phyloP scores from a whole-genome alignment of 441 rosid species.

The Bocquillonia castaneifolia region DNA sequence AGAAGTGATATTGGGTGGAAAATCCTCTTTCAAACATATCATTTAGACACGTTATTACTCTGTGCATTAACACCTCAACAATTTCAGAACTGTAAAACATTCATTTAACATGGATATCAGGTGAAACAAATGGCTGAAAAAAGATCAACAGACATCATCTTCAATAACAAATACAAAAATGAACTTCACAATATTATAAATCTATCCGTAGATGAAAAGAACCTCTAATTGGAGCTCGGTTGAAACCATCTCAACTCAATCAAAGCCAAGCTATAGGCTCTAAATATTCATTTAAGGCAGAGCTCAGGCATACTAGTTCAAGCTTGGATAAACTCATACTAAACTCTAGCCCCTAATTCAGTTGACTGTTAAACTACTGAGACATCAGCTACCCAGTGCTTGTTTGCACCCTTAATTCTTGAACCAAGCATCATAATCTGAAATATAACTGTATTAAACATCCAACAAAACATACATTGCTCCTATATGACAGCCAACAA shows the following conservation, averaged over 20 bases:
- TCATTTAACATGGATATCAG: not conserved
- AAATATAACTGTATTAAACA: not conserved
- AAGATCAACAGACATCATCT: not conserved
- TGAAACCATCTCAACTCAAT: not conserved
- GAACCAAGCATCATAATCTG: not conserved
- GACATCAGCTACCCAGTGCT: not conserved
- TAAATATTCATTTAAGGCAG: not conserved
- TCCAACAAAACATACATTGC: not conserved
- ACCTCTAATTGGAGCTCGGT: not conserved
- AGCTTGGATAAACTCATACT: not conserved
- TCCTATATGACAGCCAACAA: not conserved
- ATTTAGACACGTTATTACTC: not conserved
- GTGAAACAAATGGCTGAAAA: not conserved
- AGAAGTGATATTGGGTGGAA: not conserved
- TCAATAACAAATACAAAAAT: not conserved
- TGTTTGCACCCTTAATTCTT: not conserved
- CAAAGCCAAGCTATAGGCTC: not conserved
- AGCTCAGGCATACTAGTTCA: not conserved
- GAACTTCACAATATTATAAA: not conserved
- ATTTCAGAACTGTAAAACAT: not conserved
- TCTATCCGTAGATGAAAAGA: not conserved
- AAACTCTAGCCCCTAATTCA: not conserved
- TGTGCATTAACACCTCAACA: not conserved
- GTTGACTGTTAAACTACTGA: not conserved
- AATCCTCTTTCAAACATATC: not conserved